Evolutionary conservation across 768 basidiomycete species (phyloP).

Genomic region (Vararia minispora): DNA sequence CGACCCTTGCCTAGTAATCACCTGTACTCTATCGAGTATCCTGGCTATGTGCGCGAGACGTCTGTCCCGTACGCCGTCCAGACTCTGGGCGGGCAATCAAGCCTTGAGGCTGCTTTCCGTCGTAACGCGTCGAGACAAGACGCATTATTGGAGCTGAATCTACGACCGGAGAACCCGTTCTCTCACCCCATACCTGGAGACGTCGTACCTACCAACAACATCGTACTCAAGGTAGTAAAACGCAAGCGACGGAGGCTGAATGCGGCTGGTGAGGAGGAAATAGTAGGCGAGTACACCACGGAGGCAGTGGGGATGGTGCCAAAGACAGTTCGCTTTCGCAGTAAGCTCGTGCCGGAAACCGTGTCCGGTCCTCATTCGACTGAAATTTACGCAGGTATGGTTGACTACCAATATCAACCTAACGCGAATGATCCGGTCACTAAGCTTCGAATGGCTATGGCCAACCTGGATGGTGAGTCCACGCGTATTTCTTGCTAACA

Average conservation of each 20-base stretch:
- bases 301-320: conserved; percentile 65
- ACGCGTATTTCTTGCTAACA: conserved; percentile 1
- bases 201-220: conserved; percentile 61
- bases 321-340: conserved; percentile 83
- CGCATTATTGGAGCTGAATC: conserved; percentile 61
- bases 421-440: conserved; percentile 59
- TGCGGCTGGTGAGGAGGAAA: conserved; percentile 18
- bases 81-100: conserved; percentile 57
- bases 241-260: conserved; percentile 44
- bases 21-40: conserved; percentile 83
- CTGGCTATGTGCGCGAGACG: conserved; percentile 61
- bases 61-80: conserved; percentile 54
- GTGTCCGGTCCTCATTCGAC: neutral
- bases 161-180: conserved; percentile 66
- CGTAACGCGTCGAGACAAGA: conserved; percentile 52
- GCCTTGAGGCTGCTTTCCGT: conserved; percentile 69
- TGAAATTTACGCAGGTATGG: conserved; percentile 54
- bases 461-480: conserved; percentile 66
- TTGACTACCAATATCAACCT: conserved; percentile 85
- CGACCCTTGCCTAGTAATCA: conserved; percentile 41
- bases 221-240: conserved; percentile 79
- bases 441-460: conserved; percentile 62
- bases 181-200: conserved; percentile 81
- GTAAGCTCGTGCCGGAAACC: conserved; percentile 34
- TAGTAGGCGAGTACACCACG: conserved; percentile 60